Evolutionary conservation across 495 filamentous ascomycete species (phyloP).

Genomic region (Copromyces sp.): DNA sequence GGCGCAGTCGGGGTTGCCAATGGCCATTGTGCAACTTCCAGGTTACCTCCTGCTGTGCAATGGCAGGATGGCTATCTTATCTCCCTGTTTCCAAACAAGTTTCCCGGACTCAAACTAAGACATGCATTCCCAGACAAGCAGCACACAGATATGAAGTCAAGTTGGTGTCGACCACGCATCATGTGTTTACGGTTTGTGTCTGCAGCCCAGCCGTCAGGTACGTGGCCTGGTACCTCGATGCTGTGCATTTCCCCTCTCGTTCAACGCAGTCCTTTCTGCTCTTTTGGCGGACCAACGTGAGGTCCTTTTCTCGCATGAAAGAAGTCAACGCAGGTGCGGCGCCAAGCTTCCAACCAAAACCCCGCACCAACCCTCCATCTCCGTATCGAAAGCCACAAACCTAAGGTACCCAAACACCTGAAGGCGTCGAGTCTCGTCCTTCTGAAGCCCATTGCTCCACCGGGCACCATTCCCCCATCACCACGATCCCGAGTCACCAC

Average conservation of each 20-base stretch:
- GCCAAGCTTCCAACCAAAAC: not conserved
- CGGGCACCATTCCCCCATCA: not conserved
- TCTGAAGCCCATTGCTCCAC: not conserved
- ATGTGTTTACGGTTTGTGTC: not conserved
- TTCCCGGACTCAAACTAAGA: not conserved
- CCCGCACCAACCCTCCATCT: not conserved
- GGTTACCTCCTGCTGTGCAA: not conserved
- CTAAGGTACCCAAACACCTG: not conserved
- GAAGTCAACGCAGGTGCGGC: not conserved
- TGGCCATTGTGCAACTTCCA: not conserved
- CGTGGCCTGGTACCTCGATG: not conserved
- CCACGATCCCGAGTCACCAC: not conserved
- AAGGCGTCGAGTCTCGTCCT: not conserved
- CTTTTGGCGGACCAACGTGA: not conserved
- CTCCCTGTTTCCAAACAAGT: not conserved
- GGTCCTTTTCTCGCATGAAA: not conserved
- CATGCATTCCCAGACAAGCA: not conserved
- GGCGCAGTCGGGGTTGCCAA: not conserved
- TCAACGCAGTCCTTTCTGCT: not conserved
- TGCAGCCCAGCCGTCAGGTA: not conserved
- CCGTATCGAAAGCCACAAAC: not conserved
- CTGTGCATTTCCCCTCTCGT: not conserved
- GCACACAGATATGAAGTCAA: not conserved
- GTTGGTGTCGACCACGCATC: not conserved
- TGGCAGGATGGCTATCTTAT: not conserved